Evolutionary conservation across 805 yeast species (phyloP), one percentile per base, ranked within the genome.

Genomic region (Starmerella bombi): DNA sequence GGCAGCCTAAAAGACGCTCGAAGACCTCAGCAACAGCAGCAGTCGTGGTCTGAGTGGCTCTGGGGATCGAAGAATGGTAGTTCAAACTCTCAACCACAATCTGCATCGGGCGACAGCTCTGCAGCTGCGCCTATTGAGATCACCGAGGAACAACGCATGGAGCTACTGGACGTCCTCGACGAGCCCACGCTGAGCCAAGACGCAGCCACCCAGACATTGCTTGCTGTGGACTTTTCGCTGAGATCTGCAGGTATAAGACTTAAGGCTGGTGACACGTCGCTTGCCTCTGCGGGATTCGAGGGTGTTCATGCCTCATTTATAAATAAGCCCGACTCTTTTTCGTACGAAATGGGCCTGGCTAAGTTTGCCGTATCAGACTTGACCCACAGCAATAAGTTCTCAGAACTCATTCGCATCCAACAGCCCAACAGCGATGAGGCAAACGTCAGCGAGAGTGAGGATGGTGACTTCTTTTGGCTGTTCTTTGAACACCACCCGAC

Each of bases 151-250:
- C 95, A 91, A 54, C 70, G 82, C 47, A 70, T 83, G 54, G 98
- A 93, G 44, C 65, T 91, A 17, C 86, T 84, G 54, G 93, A 83
- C 45, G 93, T 96, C 0, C 86, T 91, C 48, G 99, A 86, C 47
- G 86, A 77, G 56, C 82, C 86, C 50, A 94, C 86, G 46, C 5
- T 43, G 5, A 32, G 31, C 18, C 53, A 67, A 1, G 49, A 35
- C 15, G 40, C 38, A 4, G 47, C 42, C 9, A 63, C 77, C 1
- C 59, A 54, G 22, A 72, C 80, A 4, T 72, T 72, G n/a, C 53
- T 79, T 40, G 80, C 79, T 46, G 54, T 88, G 3, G 68, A 73
- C 19, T 76, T 93, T 28, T 65, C 75, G 15, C 69, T 91, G 49
- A 68, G 76, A 32, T 74, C 71, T 36, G 98, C 97, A 15, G 82